A percentile compares a stretch with the other conserved stretches of the same genome.
phyloP scores from a whole-genome alignment of 306 rosid species.

The Fragaria nilgerrensis region DNA sequence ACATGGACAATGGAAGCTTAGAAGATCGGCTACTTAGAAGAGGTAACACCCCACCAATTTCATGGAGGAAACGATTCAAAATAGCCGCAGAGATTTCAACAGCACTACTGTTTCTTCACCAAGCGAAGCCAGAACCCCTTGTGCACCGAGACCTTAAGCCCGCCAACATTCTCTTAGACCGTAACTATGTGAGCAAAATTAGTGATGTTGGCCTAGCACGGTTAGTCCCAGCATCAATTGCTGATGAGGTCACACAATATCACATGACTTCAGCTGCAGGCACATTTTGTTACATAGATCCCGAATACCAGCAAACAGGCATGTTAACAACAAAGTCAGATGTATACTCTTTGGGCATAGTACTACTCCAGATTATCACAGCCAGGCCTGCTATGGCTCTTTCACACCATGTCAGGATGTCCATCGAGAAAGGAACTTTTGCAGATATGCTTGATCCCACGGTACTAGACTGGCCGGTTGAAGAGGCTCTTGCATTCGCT shows the following conservation, averaged over 20 bases:
- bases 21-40: conserved; percentile 71
- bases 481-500: conserved; percentile 65
- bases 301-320: conserved; percentile 93
- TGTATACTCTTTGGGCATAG: conserved; percentile 74
- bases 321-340: conserved; percentile 78
- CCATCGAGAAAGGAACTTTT: conserved; percentile 58
- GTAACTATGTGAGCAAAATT: conserved; percentile 77
- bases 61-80: conserved; percentile 75
- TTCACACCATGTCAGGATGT: conserved; percentile 69
- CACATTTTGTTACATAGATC: conserved; percentile 96
- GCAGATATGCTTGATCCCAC: conserved; percentile 63
- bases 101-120: conserved; percentile 91
- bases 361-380: conserved; percentile 85
- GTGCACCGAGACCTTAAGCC: conserved; percentile 98
- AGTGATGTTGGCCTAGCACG: conserved; percentile 90
- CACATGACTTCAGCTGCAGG: conserved; percentile 97
- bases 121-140: conserved; percentile 88
- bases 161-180: conserved; percentile 81
- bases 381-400: conserved; percentile 92
- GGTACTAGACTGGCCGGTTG: conserved; percentile 82
- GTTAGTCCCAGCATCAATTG: conserved; percentile 77
- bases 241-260: conserved; percentile 69
- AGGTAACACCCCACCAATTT: conserved; percentile 57
- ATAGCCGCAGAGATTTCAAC: conserved; percentile 87
- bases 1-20: conserved; percentile 85